Base-by-base conservation (phyloP, 495 filamentous ascomycete genomes). In the Lasiosphaeria miniovina region DNA sequence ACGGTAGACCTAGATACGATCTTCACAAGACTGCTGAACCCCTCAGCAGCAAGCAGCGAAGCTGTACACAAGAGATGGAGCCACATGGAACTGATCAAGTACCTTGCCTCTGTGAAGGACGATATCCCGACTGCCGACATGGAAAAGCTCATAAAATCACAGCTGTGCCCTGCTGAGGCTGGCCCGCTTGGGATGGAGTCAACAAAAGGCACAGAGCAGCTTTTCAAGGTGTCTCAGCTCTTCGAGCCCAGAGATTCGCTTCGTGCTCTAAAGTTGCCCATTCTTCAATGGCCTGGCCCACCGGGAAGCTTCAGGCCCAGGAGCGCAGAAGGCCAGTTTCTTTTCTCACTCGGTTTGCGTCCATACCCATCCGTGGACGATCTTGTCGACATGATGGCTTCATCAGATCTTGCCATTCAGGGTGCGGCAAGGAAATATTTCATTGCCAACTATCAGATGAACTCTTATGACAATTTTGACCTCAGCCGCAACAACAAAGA, bases 1-100 rank as follows among this genome's bases (percentile, higher is more conserved):
- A 98, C 94, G 1, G 85, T 99, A 31, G 94, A 98, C 55, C 80
- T 99, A 11, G 90, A 89, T 49, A 91, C 96, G 24, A 91, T 99
- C 31, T 97, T 98, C 65, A 88, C 90, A 41, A 84, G 95, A 43
- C 80, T 98, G 54, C 80, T 96, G 65, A 82, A 80, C 58, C 74
- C 74, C 3, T 73, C 63, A 0, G 59, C 80, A 5, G 9, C 65
- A 6, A 65, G 71, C 31, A 75, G 75, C 54, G 71, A 70, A 40
- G 65, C 71, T n/a, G 71, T 64, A n/a, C 64, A 71, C 48, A 72
- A 77, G 15, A 90, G 88, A 78, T 96, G 89, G 90, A 95, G 87
- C 63, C 94, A 98, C 69, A 86, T 95, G 49, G 93, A 98, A 64
- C 80, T 99, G 14, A 93, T 99, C 73, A 90, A 88, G 60, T 99